Evolutionary conservation across 257 asterid species (phyloP).

Genomic region (Nicotiana tabacum): DNA sequence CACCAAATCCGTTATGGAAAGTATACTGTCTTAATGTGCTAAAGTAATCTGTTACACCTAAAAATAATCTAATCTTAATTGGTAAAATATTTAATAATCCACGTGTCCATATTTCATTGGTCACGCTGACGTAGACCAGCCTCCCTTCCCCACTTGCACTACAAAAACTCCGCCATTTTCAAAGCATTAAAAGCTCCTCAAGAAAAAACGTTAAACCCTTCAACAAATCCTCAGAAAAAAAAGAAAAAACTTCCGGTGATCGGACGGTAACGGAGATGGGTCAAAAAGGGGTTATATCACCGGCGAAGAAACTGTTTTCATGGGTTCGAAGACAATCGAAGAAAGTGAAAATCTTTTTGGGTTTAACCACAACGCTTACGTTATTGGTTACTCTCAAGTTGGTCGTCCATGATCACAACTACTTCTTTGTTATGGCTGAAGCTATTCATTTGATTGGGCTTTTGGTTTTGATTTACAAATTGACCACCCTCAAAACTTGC

Average conservation of each 20-base stretch:
- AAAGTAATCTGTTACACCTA: neutral
- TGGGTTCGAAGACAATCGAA: conserved; percentile 81
- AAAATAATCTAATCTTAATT: neutral
- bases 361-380: conserved; percentile 22
- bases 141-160: neutral
- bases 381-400: conserved; percentile 61
- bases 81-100: neutral
- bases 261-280: conserved; percentile 40
- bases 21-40: neutral
- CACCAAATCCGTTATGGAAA: conserved; percentile 4
- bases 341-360: conserved; percentile 61
- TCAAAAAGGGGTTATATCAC: conserved; percentile 43
- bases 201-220: neutral
- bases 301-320: conserved; percentile 53
- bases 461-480: conserved; percentile 71
- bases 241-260: neutral
- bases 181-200: neutral
- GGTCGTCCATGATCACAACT: conserved; percentile 43
- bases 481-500: conserved; percentile 64
- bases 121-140: neutral
- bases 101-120: conserved; percentile 3
- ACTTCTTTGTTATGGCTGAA: conserved; percentile 62
- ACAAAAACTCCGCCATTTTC: conserved; percentile 3
- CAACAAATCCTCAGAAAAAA: neutral
- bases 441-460: conserved; percentile 62